Evolutionary conservation across 139 green algal species (phyloP), one percentile per base, ranked within the genome.

Genomic region (Haematococcus lacustris): DNA sequence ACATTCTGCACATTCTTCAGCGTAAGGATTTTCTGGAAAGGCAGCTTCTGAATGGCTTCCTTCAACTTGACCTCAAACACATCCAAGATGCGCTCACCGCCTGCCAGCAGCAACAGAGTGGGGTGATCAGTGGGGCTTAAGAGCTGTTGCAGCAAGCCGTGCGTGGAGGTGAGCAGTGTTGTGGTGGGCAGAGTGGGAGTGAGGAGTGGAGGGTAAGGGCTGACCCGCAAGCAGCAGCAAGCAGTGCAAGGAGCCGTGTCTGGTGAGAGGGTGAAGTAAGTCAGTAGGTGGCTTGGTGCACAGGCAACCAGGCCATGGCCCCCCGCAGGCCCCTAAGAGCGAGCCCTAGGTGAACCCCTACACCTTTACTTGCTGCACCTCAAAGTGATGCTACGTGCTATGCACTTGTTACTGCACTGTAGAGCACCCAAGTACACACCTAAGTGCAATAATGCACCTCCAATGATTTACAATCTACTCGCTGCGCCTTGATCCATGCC

Each of bases 31-130:
- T 96, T 85, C 66, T 88, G 73, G 78, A 97, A 97, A 23, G 91
- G 84, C 66, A 96, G 87, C 73, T 91, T 88, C 70, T 93, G 82
- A 74, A 97, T 94, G 71, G 86, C 78, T 60, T 96, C 84, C 40
- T 92, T 91, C 9, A 97, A 88, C 77, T 95, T 92, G 74, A 91
- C 80, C 83, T 97, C 92, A 84, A 97, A 97, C 70, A 97, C 91
- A 51, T 91, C 88, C 38, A 96, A 75, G 50, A 96, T 89, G 33
- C 85, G 78, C 85, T 96, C 91, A 40, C 91, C 91, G 71, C 89
- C 89, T 90, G 76, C 62, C 62, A 64, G 53, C 53, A 21, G 33
- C 9, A 9, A 53, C 43, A 53, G 13, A 64, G 30, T 21, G 23
- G 26, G 4, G 53, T 26, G 23, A 64, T 32, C 30, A 7, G 53